Percentiles rank a stretch among this genome's conserved stretches.
These are phyloP conservation scores for Jamesozyma piceae DNA, from an alignment of 805 yeast genomes.

Conservation along the genomic window DNA sequence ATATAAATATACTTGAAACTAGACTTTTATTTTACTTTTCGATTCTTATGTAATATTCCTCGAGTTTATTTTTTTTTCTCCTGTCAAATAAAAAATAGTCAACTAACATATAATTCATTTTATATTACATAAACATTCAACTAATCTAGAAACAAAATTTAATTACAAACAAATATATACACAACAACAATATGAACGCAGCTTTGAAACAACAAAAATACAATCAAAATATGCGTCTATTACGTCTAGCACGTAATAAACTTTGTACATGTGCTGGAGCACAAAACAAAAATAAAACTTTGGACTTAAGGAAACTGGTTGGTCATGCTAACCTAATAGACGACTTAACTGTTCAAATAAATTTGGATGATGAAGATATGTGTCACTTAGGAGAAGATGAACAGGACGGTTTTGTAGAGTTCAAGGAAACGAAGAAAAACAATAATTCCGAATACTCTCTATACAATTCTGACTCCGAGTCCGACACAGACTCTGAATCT, in stretches of 20 bases:
- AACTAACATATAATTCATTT: too few relatives aligned
- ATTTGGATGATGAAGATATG: background rate
- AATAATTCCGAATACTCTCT: background rate
- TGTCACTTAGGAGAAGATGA: background rate
- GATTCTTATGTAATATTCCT: too few relatives aligned
- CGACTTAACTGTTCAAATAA: conserved; percentile 21
- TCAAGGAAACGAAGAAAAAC: background rate
- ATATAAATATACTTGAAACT: too few relatives aligned
- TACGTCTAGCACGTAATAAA: conserved; percentile 14
- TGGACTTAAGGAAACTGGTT: conserved; percentile 23
- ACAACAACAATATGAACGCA: background rate
- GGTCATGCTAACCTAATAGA: conserved; percentile 30
- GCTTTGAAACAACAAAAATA: background rate
- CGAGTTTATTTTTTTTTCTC: too few relatives aligned
- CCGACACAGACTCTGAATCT: conserved; percentile 1
- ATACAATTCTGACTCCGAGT: background rate
- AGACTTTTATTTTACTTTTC: too few relatives aligned
- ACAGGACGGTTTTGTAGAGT: background rate
- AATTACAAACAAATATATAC: background rate
- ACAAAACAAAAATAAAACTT: conserved; percentile 14
- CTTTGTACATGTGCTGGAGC: conserved; percentile 13
- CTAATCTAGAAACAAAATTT: too few relatives aligned
- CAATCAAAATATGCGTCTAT: background rate
- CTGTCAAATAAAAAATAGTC: too few relatives aligned
- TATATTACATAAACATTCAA: too few relatives aligned